Base-by-base conservation (phyloP, 768 basidiomycete species). In the Naganishia kalamii region DNA sequence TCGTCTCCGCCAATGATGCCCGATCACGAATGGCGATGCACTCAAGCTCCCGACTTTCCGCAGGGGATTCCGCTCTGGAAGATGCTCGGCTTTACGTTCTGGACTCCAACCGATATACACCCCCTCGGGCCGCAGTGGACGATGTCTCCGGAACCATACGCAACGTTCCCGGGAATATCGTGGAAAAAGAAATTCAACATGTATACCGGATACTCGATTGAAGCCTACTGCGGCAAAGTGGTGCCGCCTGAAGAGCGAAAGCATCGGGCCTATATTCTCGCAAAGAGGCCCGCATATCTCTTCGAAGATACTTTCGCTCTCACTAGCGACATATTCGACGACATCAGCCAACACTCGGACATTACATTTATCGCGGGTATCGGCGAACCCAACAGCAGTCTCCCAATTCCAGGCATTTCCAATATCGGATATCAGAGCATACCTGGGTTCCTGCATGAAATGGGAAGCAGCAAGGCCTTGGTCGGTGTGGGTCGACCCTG, bases 401-500 rank as follows among this genome's bases (percentile, higher is more conserved):
- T 67, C 10, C 62, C 59, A 5, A 50, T 61, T 35, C 13, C 23
- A 12, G 63, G 63, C 17, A 44, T 70, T 27, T 23, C 37, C 5
- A 62, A 57, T 25, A 10, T 70, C 13, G 65, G 65, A 7, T 33
- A 12, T 23, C 15, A 64, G 49, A 37, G 51, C 0, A 27, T 35
- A 23, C 46, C 35, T 2, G 33, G 44, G 7, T 68, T 52, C 29
- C 25, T 19, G 4, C 12, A 52, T 4, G 44, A 57, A 32, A 7
- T 68, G 21, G 66, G 50, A n/a, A 30, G 25, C 29, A 70, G 69
- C 62, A 65, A 65, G 41, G 66, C 65, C n/a, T 57, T 71, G 47
- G 50, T 70, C 35, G 70, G 70, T 6, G 63, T 68, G 15, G 70
- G 70, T 23, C 46, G 43, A 40, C 70, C 70, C 12, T 21, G 13